These are phyloP conservation scores for Starmerella asiatica DNA, from an alignment of 805 yeast species.

Conservation along the genomic window DNA sequence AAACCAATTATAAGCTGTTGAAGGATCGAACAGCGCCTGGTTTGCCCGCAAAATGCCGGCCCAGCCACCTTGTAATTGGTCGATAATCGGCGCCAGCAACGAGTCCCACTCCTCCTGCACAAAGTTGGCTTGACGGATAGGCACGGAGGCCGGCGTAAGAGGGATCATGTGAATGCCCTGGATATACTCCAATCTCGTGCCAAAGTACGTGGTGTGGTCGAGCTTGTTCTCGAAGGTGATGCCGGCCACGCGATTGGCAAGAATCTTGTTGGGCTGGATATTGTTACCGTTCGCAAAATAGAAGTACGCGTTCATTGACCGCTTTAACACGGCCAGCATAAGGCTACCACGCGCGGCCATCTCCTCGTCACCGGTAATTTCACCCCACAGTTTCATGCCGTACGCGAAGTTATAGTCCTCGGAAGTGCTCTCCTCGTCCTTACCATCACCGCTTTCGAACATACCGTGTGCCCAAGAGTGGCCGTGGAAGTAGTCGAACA, in stretches of 20 bases:
- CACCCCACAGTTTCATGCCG: conserved; percentile 62
- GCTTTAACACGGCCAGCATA: conserved; percentile 43
- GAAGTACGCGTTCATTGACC: conserved; percentile 45
- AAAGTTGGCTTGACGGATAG: conserved; percentile 39
- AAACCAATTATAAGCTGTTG: conserved; percentile 48
- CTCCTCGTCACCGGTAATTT: conserved; percentile 38
- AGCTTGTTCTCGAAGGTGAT: conserved; percentile 63
- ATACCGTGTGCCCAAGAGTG: conserved; percentile 73
- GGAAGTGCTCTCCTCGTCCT: conserved; percentile 57
- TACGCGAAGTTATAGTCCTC: conserved; percentile 65
- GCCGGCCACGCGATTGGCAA: conserved; percentile 59
- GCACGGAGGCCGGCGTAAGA: conserved; percentile 47
- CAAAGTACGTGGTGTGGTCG: conserved; percentile 65
- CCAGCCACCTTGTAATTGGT: conserved; percentile 41
- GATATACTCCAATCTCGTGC: conserved; percentile 47
- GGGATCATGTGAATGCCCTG: conserved; percentile 79
- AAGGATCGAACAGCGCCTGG: conserved; percentile 60
- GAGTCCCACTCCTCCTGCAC: conserved; percentile 48
- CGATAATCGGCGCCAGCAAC: conserved; percentile 35
- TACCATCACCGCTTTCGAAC: conserved; percentile 51
- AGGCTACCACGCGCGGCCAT: conserved; percentile 49
- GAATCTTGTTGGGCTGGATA: conserved; percentile 41
- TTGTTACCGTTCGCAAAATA: conserved; percentile 37
- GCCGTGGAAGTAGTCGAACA: conserved; percentile 61
- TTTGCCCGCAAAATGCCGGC: conserved; percentile 58